Evolutionary conservation across 805 yeast genomes (phyloP).

Genomic region (Lachancea mirantina): DNA sequence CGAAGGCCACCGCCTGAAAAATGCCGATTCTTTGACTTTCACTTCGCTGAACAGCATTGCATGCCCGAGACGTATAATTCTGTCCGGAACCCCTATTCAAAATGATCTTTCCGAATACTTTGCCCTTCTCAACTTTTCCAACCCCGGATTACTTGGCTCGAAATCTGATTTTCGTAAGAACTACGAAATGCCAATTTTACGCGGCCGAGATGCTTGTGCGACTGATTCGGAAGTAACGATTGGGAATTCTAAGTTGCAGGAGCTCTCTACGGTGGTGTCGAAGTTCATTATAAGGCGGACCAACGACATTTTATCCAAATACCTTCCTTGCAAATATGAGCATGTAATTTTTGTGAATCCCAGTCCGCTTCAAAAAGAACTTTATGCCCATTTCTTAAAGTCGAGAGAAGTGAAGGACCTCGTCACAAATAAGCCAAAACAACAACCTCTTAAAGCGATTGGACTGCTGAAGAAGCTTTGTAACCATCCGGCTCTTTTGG

Average conservation of each 20-base stretch:
- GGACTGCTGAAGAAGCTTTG: slow-evolving; percentile 84
- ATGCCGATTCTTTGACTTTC: slow-evolving; percentile 88
- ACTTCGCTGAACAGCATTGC: slow-evolving; percentile 77
- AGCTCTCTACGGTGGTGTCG: slow-evolving; percentile 69
- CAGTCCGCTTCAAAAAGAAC: slow-evolving; percentile 62
- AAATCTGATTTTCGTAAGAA: slow-evolving; percentile 76
- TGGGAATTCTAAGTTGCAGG: slow-evolving; percentile 64
- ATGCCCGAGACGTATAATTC: slow-evolving; percentile 81
- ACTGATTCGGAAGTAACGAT: slow-evolving; percentile 63
- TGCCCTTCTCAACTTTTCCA: slow-evolving; percentile 82
- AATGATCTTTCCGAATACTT: slow-evolving; percentile 92
- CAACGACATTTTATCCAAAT: slow-evolving; percentile 88
- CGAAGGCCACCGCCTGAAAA: slow-evolving; percentile 76
- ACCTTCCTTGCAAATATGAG: slow-evolving; percentile 91
- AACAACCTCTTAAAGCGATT: slow-evolving; percentile 82
- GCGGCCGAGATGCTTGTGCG: slow-evolving; percentile 87
- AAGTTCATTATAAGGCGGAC: slow-evolving; percentile 91
- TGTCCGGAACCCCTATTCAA: slow-evolving; percentile 96
- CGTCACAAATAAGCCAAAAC: slow-evolving; percentile 24
- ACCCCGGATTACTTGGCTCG: slow-evolving; percentile 87
- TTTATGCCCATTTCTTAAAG: slow-evolving; percentile 69
- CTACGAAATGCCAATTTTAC: slow-evolving; percentile 71
- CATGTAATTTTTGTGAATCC: slow-evolving; percentile 90
- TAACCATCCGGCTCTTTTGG: slow-evolving; percentile 84
- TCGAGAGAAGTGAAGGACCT: slow-evolving; percentile 70